Evolutionary conservation across 2,329 filamentous ascomycete species (phyloP).

Genomic region (Pseudopithomyces maydicus): DNA sequence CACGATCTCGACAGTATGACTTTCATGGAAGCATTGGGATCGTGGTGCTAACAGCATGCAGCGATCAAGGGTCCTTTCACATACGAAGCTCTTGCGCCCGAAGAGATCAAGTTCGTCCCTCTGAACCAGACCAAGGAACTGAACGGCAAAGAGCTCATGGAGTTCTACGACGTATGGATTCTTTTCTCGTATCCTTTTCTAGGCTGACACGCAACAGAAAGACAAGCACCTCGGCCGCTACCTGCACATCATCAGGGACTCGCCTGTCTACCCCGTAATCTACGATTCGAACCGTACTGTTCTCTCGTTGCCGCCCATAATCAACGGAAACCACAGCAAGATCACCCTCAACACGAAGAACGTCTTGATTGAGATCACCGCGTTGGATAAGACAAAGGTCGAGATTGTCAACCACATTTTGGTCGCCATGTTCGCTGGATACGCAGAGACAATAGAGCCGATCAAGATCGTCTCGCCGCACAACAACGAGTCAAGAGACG

Average conservation of each 20-base stretch:
- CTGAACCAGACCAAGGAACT: conserved; percentile 91
- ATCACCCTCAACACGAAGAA: conserved; percentile 91
- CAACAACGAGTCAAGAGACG: conserved; percentile 80
- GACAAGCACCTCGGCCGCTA: conserved; percentile 91
- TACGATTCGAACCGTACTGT: conserved; percentile 86
- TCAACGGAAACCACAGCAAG: conserved; percentile 97
- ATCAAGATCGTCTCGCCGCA: conserved; percentile 91
- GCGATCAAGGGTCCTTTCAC: conserved; percentile 90
- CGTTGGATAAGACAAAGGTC: conserved; percentile 92
- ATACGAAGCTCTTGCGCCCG: conserved; percentile 90
- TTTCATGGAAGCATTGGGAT: neutral
- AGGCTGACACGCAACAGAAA: conserved; percentile 57
- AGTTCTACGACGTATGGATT: conserved; percentile 73
- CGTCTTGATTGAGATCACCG: conserved; percentile 96
- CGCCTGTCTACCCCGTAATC: conserved; percentile 93
- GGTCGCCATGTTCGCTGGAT: conserved; percentile 95
- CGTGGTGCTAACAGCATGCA: conserved; percentile 24
- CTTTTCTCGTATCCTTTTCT: neutral
- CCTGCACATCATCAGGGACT: conserved; percentile 92
- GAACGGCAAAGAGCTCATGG: conserved; percentile 87
- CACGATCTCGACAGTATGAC: conserved; percentile 81
- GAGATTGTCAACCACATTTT: conserved; percentile 96
- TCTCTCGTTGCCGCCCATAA: conserved; percentile 94
- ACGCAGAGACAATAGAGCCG: conserved; percentile 92
- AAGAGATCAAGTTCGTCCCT: conserved; percentile 87